Evolutionary conservation across 2,329 filamentous ascomycete genomes (phyloP).

Genomic region (Furcasterigmium furcatum): DNA sequence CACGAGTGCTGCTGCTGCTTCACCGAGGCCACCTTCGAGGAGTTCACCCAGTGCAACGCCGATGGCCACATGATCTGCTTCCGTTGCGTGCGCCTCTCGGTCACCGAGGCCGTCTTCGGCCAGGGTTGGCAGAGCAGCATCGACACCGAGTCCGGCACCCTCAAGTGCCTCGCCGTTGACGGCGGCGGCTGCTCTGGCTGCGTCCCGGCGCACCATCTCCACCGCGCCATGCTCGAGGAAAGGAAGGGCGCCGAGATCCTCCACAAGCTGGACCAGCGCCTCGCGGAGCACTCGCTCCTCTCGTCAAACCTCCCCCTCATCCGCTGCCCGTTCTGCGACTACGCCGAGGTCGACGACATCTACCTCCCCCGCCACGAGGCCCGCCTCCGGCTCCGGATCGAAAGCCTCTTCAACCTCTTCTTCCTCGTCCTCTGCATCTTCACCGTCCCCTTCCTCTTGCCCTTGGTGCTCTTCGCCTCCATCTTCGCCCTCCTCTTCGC

Average conservation of each 20-base stretch:
- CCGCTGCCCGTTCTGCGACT: constrained; percentile 86
- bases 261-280: constrained; percentile 72
- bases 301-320: constrained; percentile 73
- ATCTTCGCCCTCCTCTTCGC: constrained; percentile 40
- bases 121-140: constrained; percentile 87
- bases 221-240: constrained; percentile 67
- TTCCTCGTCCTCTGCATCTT: constrained; percentile 52
- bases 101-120: constrained; percentile 86
- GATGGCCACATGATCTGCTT: constrained; percentile 75
- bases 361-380: constrained; percentile 57
- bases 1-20: constrained; percentile 81
- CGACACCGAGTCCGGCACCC: constrained; percentile 66
- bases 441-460: constrained; percentile 53
- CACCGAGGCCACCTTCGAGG: constrained; percentile 66
- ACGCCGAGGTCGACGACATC: constrained; percentile 82
- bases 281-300: constrained; percentile 72
- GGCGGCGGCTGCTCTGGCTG: constrained; percentile 69
- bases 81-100: constrained; percentile 75
- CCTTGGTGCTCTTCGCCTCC: constrained; percentile 45
- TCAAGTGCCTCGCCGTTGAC: constrained; percentile 79
- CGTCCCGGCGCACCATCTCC: constrained; percentile 66
- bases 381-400: constrained; percentile 53
- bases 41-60: constrained; percentile 67
- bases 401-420: constrained; percentile 42
- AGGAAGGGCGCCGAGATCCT: constrained; percentile 70